Conservation (phyloP, 306 rosid genomes). For the Vicia sativa region DNA sequence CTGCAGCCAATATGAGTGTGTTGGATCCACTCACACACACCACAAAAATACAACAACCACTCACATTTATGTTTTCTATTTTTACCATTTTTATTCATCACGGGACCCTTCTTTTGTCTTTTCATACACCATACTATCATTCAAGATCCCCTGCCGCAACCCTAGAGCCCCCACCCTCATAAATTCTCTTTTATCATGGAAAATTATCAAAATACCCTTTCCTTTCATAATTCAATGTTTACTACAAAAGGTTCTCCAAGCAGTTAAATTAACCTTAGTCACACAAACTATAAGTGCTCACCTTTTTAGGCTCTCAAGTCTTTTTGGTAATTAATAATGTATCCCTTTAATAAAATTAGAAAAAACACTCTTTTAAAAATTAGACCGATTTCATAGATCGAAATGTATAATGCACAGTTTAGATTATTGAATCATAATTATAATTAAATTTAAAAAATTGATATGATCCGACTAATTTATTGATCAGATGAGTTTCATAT, state of each 20-base stretch:
- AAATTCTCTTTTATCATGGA: conserved; percentile 17
- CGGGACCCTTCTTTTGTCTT: conserved; percentile 58
- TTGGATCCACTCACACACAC: conserved; percentile 45
- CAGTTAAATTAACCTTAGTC: conserved; percentile 32
- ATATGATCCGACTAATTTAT: too few relatives aligned
- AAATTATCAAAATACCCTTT: conserved; percentile 38
- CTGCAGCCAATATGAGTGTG: conserved; percentile 42
- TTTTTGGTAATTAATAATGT: background rate
- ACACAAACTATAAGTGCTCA: conserved; percentile 42
- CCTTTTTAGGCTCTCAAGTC: conserved; percentile 45
- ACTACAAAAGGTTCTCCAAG: conserved; percentile 3
- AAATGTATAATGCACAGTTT: too few relatives aligned
- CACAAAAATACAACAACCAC: conserved; percentile 18
- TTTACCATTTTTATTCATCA: conserved; percentile 22
- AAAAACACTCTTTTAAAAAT: too few relatives aligned
- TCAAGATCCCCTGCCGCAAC: conserved; percentile 51
- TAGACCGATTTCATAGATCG: too few relatives aligned
- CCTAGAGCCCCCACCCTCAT: conserved; percentile 64
- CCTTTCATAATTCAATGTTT: conserved; percentile 14
- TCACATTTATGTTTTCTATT: conserved; percentile 45
- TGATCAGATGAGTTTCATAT: too few relatives aligned
- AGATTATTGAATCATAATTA: too few relatives aligned
- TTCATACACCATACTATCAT: conserved; percentile 50
- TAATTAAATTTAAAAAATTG: too few relatives aligned
- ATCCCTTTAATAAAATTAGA: too few relatives aligned